A percentile compares a stretch with the other conserved stretches of the same genome.
phyloP scores from a whole-genome alignment of 345 rosid genomes.

The Aethionema arabicum region DNA sequence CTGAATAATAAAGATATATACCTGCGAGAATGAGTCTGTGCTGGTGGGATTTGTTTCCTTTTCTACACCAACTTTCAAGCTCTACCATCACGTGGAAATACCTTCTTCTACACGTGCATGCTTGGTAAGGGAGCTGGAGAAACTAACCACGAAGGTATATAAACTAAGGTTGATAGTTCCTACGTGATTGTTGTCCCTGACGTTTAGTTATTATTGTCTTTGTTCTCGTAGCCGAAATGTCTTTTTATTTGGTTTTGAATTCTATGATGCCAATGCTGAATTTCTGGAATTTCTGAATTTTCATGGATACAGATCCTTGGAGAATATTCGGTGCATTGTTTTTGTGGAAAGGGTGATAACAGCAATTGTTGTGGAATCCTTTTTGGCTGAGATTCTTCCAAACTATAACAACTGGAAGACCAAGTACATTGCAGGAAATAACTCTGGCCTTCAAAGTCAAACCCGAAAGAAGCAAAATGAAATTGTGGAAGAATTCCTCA shows the following conservation, averaged over 20 bases:
- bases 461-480: conserved; percentile 64
- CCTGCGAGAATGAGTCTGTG: conserved; percentile 59
- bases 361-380: conserved; percentile 55
- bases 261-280: background rate
- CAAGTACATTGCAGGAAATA: conserved; percentile 72
- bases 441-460: conserved; percentile 52
- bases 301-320: conserved; percentile 44
- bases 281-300: background rate
- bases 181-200: background rate
- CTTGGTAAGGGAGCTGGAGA: conserved; percentile 36
- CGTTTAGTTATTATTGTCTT: too few species aligned
- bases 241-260: background rate
- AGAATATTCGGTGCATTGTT: conserved; percentile 73
- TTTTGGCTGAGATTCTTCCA: conserved; percentile 62
- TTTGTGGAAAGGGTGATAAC: conserved; percentile 82
- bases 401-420: conserved; percentile 54
- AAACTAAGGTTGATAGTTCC: background rate
- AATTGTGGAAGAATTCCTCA: conserved; percentile 78
- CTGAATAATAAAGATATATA: conserved; percentile 59
- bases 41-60: conserved; percentile 58
- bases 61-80: conserved; percentile 58
- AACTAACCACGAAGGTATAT: conserved; percentile 51
- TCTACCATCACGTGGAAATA: conserved; percentile 40
- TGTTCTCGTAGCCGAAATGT: too few species aligned
- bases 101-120: conserved; percentile 29